Evolutionary conservation across 257 asterid species (phyloP).

Genomic region (Leptodermis oblonga): DNA sequence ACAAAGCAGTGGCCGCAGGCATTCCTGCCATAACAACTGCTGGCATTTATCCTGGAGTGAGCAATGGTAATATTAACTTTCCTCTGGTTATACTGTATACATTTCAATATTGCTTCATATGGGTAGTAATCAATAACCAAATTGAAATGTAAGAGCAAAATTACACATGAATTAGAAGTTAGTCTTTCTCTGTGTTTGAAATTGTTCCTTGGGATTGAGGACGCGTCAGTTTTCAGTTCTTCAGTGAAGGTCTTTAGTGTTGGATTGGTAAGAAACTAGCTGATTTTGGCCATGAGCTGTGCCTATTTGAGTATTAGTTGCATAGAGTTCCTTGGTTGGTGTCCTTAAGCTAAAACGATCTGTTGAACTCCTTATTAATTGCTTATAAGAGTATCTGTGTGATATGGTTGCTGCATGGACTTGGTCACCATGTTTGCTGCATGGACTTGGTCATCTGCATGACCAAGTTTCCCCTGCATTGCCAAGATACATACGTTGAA

Average conservation of each 20-base stretch:
- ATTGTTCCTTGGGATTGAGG: neutral
- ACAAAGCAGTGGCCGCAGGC: slow-evolving; percentile 60
- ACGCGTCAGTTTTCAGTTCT: neutral
- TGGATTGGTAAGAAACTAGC: neutral
- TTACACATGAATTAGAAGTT: neutral
- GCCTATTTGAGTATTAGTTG: neutral
- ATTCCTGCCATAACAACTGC: slow-evolving; percentile 89
- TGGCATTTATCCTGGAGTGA: slow-evolving; percentile 98
- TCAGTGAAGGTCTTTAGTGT: neutral
- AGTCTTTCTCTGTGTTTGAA: neutral
- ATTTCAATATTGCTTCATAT: slow-evolving; percentile 5
- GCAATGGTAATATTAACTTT: slow-evolving; percentile 66
- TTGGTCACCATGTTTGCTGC: no score
- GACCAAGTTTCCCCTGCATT: no score
- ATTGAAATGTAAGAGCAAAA: neutral
- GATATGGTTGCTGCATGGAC: no score
- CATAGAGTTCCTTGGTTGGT: neutral
- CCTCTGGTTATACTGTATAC: slow-evolving; percentile 26
- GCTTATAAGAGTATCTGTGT: no score
- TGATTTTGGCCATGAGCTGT: neutral
- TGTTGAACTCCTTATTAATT: neutral
- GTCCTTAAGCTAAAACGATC: neutral
- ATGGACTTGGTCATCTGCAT: no score
- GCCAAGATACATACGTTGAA: no score
- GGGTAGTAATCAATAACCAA: neutral